Conservation (phyloP, 2,329 filamentous ascomycete genomes). For the Leptographium wingfieldii region DNA sequence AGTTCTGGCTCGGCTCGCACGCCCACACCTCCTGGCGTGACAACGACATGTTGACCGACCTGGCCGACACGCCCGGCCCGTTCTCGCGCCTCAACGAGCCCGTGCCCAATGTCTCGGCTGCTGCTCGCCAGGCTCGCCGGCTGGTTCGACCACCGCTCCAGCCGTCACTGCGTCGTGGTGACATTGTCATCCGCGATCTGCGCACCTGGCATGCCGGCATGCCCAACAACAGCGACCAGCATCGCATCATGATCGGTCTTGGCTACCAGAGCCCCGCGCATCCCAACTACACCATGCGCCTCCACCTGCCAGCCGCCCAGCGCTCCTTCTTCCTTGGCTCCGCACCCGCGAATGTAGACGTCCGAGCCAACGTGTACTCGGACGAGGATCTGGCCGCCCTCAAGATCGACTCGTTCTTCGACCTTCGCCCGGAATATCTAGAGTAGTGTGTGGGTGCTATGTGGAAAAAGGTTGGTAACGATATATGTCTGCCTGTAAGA, state of each 20-base stretch:
- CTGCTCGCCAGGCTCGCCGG: slow-evolving; percentile 2
- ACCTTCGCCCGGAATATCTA: slow-evolving; percentile 8
- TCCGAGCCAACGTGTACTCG: slow-evolving; percentile 12
- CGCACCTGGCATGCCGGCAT: slow-evolving; percentile 53
- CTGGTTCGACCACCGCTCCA: slow-evolving; percentile 6
- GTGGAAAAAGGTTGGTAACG: too few relatives aligned
- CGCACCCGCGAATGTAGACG: slow-evolving; percentile 8
- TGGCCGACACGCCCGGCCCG: background rate
- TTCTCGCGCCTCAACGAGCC: slow-evolving; percentile 4
- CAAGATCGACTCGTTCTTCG: slow-evolving; percentile 8
- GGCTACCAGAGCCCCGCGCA: slow-evolving; percentile 12
- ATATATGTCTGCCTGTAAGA: too few relatives aligned
- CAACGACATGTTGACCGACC: slow-evolving; percentile 17
- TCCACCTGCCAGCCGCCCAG: slow-evolving; percentile 11
- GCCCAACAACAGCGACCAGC: slow-evolving; percentile 38
- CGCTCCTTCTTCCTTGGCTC: slow-evolving; percentile 11
- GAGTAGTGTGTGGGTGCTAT: background rate
- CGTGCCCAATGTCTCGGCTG: background rate
- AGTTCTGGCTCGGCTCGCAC: slow-evolving; percentile 29
- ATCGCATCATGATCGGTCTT: slow-evolving; percentile 41
- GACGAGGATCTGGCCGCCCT: slow-evolving; percentile 8
- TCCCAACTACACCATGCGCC: slow-evolving; percentile 13
- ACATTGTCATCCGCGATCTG: slow-evolving; percentile 43
- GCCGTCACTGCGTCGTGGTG: slow-evolving; percentile 3
- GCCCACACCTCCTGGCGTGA: slow-evolving; percentile 19